Evolutionary conservation across 202 grass and related monocot species (phyloP), one percentile per base, ranked within the genome.

Genomic region (Dendrocalamus latiflorus): DNA sequence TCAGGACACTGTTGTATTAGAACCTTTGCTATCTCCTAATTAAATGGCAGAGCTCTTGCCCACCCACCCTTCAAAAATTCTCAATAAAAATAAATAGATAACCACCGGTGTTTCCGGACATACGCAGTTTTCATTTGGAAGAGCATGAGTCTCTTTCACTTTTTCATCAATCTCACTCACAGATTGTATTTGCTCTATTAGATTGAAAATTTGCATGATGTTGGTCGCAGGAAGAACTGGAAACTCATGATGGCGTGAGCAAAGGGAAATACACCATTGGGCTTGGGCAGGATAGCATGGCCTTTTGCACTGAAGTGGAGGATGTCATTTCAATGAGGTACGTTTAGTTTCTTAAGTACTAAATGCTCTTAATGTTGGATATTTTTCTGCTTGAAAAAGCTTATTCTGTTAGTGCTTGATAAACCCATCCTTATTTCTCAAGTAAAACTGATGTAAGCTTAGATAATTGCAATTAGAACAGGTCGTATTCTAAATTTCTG

Each of bases 231-330:
- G 92, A 94, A 85, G 92, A 71, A 21, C 58, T 94, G 17, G 92
- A 94, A 77, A 68, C 54, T 85, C 87, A 90, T 86, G 92, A 94
- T 54, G 89, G 89, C 4, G 87, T 83, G 30, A 94, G 89, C 70
- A 94, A 94, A 72, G 92, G 92, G 12, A 94, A 94, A 69, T 94
- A 94, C 55, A 94, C 92, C n/a, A 94, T 94, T 50, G 92, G 92
- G 26, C 87, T 94, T 33, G 92, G 92, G 8, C 92, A 94, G 86
- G 92, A 94, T 54, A 78, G 84, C 85, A 94, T 94, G 92, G 92
- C 87, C 71, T 94, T 91, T n/a, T 91, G 89, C 74, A 91, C 89
- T 70, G 92, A 94, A 50, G 76, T 86, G 45, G 92, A 94, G 79
- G 92, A 94, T 77, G 92, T 94, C 13, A 94, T 94, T 54, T 94